Evolutionary conservation across 1,139 yeast genomes (phyloP), one percentile per base, ranked within the genome.

Genomic region (Suhomyces wounanorum): DNA sequence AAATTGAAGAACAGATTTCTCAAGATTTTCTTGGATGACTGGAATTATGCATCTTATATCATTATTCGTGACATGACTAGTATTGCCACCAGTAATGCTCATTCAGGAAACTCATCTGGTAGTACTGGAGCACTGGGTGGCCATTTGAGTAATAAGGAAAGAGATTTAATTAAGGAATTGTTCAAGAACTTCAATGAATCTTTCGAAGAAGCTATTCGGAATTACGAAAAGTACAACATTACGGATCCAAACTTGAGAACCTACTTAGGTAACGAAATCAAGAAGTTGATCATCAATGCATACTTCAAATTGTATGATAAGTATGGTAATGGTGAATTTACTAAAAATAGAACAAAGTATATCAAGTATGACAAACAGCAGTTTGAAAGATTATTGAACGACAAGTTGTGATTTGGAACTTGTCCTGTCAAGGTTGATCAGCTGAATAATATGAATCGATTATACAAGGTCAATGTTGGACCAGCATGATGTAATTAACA

Each of bases 271-370:
- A 81, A 78, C 57, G 96, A 89, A 59, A 84, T 89, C 52, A 76
- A 74, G 52, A 78, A 85, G 48, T 80, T 90, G 60, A 85, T 92
- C 48, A 77, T 84, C 57, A 96, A 96, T 40, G 82, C 95, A 48
- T 92, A 92, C 68, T 85, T 86, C 63, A 84, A 94, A 63, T 86
- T 91, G 65, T 85, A 89, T 67, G 92, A 87, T 62, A 85, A 84
- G 65, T 86, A 88, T 62, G 81, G 82, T 8, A 75, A 71, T 45
- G 83, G 86, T n/a, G 90, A 85, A 53, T 86, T 87, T 59, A 79
- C 92, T 17, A 89, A 89, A 66, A 84, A 87, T 63, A 78, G 80
- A 50, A 74, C 79, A 44, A 89, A 88, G 74, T 88, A 89, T 63
- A 81, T 89, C 66, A 87, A 85, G 69, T 89, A 84, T 63, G 87